Percentiles rank a stretch among this genome's conserved stretches.
Conservation (phyloP, 2,329 filamentous ascomycete species). For the Trichocomaceae sp. region DNA sequence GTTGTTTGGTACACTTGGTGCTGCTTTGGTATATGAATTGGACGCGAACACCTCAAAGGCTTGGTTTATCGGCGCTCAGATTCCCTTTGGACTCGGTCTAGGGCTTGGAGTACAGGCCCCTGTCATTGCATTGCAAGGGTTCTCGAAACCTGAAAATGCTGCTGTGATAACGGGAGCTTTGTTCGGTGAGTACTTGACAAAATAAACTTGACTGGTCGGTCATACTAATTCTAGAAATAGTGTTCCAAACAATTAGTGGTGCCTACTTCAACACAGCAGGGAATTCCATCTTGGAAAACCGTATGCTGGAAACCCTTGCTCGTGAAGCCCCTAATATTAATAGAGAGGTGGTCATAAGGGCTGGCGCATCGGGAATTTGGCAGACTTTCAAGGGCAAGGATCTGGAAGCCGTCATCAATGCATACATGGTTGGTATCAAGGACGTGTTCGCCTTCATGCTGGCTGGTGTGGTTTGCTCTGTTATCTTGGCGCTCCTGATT, state of each 20-base stretch:
- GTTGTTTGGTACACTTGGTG: constrained; percentile 21
- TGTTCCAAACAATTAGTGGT: constrained; percentile 17
- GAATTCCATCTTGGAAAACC: constrained; percentile 26
- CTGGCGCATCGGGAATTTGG: constrained; percentile 1
- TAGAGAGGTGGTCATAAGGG: not conserved
- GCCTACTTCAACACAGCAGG: constrained; percentile 23
- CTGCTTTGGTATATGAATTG: constrained; percentile 28
- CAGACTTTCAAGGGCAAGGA: not conserved
- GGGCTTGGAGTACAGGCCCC: constrained; percentile 12
- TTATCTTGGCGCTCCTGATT: not conserved
- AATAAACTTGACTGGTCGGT: not conserved
- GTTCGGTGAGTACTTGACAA: constrained; percentile 14
- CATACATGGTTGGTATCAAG: not conserved
- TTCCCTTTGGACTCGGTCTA: constrained; percentile 16
- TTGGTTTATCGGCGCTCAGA: constrained; percentile 21
- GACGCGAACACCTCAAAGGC: constrained; percentile 17
- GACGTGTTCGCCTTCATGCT: not conserved
- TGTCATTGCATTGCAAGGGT: constrained; percentile 13
- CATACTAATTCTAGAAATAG: constrained; percentile 14
- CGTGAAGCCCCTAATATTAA: not conserved
- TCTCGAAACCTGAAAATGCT: constrained; percentile 15
- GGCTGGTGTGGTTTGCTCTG: not conserved
- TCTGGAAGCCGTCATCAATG: not conserved
- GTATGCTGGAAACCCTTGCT: constrained; percentile 10
- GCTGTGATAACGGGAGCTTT: constrained; percentile 21